These are phyloP conservation scores for Colletotrichum tanaceti DNA, from an alignment of 2,329 filamentous ascomycete genomes.

Conservation along the genomic window DNA sequence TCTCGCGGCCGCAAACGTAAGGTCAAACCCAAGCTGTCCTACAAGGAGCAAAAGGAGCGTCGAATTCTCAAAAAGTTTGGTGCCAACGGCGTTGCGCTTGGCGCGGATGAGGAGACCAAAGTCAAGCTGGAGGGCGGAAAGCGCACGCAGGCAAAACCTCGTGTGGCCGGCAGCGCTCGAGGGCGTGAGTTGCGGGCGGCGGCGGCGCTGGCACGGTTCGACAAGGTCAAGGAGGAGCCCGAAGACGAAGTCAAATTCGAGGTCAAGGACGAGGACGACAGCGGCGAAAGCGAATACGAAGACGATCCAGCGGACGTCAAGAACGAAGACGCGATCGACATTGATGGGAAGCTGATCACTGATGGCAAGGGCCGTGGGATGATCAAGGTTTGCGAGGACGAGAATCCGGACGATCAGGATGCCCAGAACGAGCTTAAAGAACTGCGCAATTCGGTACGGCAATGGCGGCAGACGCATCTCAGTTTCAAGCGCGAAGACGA, in stretches of 20 bases:
- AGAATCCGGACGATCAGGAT: slow-evolving; percentile 66
- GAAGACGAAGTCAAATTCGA: slow-evolving; percentile 48
- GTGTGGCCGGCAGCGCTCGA: slow-evolving; percentile 78
- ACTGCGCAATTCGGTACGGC: slow-evolving; percentile 60
- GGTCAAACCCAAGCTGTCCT: slow-evolving; percentile 67
- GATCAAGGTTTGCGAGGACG: slow-evolving; percentile 80
- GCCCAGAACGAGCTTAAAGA: slow-evolving; percentile 75
- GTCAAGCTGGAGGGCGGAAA: slow-evolving; percentile 75
- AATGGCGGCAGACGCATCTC: slow-evolving; percentile 40
- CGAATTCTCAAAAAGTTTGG: slow-evolving; percentile 83
- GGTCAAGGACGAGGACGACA: slow-evolving; percentile 51
- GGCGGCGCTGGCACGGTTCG: slow-evolving; percentile 80
- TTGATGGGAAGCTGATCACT: slow-evolving; percentile 72
- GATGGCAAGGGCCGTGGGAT: slow-evolving; percentile 75
- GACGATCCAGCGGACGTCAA: slow-evolving; percentile 56
- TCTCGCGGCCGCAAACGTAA: slow-evolving; percentile 66
- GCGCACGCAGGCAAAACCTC: slow-evolving; percentile 71
- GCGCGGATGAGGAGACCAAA: slow-evolving; percentile 75
- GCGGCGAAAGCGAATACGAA: slow-evolving; percentile 60
- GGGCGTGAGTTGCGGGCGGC: slow-evolving; percentile 81
- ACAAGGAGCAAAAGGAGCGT: slow-evolving; percentile 78
- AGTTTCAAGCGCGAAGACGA: slow-evolving; percentile 29
- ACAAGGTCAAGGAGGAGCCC: slow-evolving; percentile 66
- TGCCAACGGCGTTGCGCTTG: slow-evolving; percentile 73
- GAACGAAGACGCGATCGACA: slow-evolving; percentile 68